A percentile compares a stretch with the other conserved stretches of the same genome.
phyloP scores from a whole-genome alignment of 1,284 basidiomycete genomes.

The Tylopilus orsonianus region DNA sequence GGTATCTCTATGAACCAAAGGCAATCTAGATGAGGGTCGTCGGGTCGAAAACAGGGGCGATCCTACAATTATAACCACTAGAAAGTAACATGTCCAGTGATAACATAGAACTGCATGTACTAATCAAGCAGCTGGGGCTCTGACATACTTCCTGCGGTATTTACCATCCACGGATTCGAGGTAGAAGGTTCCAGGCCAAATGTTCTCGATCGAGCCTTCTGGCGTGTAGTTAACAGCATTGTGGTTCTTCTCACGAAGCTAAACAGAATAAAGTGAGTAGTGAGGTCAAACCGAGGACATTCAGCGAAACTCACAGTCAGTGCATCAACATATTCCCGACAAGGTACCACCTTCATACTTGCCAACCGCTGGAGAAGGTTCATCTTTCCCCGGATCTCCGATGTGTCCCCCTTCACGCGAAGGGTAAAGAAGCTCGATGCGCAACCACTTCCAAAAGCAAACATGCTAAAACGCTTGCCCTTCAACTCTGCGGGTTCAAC shows the following conservation, averaged over 20 bases:
- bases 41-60: not conserved
- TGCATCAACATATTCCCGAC: conserved; percentile 80
- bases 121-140: conserved; percentile 49
- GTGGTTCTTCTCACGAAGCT: conserved; percentile 97
- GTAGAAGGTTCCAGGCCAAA: conserved; percentile 95
- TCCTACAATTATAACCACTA: not conserved
- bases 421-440: conserved; percentile 91
- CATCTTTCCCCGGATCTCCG: conserved; percentile 77
- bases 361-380: conserved; percentile 78
- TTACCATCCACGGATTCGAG: conserved; percentile 90
- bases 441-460: conserved; percentile 92
- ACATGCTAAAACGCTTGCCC: conserved; percentile 87
- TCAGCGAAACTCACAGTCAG: conserved; percentile 55
- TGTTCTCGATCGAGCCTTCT: conserved; percentile 83
- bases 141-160: conserved; percentile 87
- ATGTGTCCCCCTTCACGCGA: conserved; percentile 82
- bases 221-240: conserved; percentile 88
- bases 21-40: conserved; percentile 12
- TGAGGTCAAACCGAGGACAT: not conserved
- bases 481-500: conserved; percentile 65
- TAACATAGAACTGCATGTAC: conserved; percentile 3
- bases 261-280: conserved; percentile 9
- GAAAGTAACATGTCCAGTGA: not conserved
- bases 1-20: conserved; percentile 11
- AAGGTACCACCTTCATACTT: conserved; percentile 89